Percentiles rank a stretch among this genome's conserved stretches.
Conservation (phyloP, 2,329 filamentous ascomycete species). For the Calonectria multiphialidica region DNA sequence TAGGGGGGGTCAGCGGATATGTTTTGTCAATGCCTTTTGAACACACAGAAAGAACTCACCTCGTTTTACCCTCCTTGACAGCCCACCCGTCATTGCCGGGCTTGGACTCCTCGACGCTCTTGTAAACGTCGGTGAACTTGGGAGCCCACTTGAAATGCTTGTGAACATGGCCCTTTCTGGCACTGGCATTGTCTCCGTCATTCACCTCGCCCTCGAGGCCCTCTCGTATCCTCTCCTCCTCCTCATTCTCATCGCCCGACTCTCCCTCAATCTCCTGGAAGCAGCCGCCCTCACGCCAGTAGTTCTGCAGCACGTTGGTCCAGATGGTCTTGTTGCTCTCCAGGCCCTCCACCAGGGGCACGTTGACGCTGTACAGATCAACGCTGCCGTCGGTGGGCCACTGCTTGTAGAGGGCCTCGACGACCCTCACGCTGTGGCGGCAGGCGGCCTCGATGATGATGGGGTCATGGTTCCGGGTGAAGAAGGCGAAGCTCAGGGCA, state of each 20-base stretch:
- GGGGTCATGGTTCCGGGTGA: slow-evolving; percentile 85
- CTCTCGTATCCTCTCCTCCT: slow-evolving; percentile 81
- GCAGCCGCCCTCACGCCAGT: slow-evolving; percentile 86
- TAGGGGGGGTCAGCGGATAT: slow-evolving; percentile 8
- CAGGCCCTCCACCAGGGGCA: slow-evolving; percentile 85
- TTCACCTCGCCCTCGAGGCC: slow-evolving; percentile 65
- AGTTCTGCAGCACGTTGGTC: slow-evolving; percentile 90
- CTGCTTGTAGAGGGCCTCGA: slow-evolving; percentile 82
- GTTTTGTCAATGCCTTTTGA: not conserved
- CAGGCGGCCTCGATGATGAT: slow-evolving; percentile 83
- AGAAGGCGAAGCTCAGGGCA: slow-evolving; percentile 92
- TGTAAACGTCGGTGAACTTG: slow-evolving; percentile 86
- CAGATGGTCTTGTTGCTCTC: slow-evolving; percentile 80
- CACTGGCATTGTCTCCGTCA: slow-evolving; percentile 44
- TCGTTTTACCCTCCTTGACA: slow-evolving; percentile 88
- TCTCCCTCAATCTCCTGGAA: slow-evolving; percentile 84
- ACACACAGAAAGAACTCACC: slow-evolving; percentile 61
- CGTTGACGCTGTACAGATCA: slow-evolving; percentile 92
- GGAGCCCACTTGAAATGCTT: slow-evolving; percentile 97
- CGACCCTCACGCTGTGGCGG: slow-evolving; percentile 78
- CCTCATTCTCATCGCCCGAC: slow-evolving; percentile 72
- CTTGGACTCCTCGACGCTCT: slow-evolving; percentile 82
- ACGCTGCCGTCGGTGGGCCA: slow-evolving; percentile 76
- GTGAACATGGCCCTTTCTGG: slow-evolving; percentile 70
- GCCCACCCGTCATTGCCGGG: slow-evolving; percentile 95